These are phyloP conservation scores for Colletotrichum sp. DNA, from an alignment of 2,329 filamentous ascomycete genomes.

Conservation along the genomic window DNA sequence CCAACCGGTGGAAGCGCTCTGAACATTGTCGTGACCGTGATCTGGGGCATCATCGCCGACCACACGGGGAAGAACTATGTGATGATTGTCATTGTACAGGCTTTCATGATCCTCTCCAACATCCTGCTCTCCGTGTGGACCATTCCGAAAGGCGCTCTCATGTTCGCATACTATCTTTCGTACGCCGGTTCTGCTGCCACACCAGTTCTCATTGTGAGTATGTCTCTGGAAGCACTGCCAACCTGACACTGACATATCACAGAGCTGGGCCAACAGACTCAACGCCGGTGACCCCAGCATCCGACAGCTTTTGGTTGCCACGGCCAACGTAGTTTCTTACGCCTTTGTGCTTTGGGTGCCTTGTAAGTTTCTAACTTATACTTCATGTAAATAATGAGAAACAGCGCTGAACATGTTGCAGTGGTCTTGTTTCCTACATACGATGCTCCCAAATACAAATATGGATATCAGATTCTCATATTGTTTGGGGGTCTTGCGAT, in stretches of 20 bases:
- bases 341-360: conserved; percentile 14
- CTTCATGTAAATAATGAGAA: rapidly evolving
- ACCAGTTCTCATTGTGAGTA: conserved; percentile 27
- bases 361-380: background rate
- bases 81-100: conserved; percentile 16
- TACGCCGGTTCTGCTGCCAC: conserved; percentile 24
- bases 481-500: conserved; percentile 34
- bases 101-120: conserved; percentile 24
- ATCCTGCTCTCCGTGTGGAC: conserved; percentile 26
- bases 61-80: conserved; percentile 22
- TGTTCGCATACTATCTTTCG: conserved; percentile 27
- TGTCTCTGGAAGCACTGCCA: too few species aligned
- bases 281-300: conserved; percentile 3
- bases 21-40: conserved; percentile 18
- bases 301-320: background rate
- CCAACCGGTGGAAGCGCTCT: conserved; percentile 18
- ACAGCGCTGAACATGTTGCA: background rate
- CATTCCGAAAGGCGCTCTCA: conserved; percentile 20
- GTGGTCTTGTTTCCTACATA: conserved; percentile 37
- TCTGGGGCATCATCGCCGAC: conserved; percentile 24
- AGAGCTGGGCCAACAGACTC: conserved; percentile 8
- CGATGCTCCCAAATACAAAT: conserved; percentile 37
- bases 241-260: background rate
- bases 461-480: conserved; percentile 37
- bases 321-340: conserved; percentile 3